Evolutionary conservation across 495 filamentous ascomycete genomes (phyloP), one percentile per base, ranked within the genome.

Genomic region (Talaromyces proteolyticus): DNA sequence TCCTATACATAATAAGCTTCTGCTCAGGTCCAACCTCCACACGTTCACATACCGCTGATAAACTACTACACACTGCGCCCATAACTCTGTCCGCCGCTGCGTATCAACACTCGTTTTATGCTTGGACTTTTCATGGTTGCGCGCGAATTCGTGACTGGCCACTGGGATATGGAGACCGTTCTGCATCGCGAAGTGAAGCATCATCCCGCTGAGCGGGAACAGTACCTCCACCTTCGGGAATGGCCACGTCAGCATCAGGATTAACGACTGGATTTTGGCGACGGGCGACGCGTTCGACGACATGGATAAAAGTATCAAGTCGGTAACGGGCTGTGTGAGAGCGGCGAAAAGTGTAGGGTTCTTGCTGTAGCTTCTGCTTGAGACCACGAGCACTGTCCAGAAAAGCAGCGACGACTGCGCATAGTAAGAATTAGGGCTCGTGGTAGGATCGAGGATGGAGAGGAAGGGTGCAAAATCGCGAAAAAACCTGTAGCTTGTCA

Each of bases 171-270:
- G 74, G 3, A 78, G 51, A 1, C 74, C 75, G 44, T 76, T 69
- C 52, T 73, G 70, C 71, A 76, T 76, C 20, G 73, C 71, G 24
- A 73, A 57, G 39, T 75, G 73, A 6, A 76, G 49, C 6, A 75
- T 51, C 40, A 68, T 57, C 0, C 73, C 73, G 16, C 60, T 64
- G 18, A 78, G 22, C 0, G 70, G 58, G 21, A 74, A 76, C 0
- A 61, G 66, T 16, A 64, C 53, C 40, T 78, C 76, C 8, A 69
- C 67, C 34, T 66, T 73, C 3, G 75, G 74, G 19, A 77, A 68
- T 0, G 75, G 70, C 77, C 77, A 80, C 1, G 67, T 72, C 8
- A 75, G 59, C 6, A 78, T 44, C 0, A 80, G 52, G 12, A 80
- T 42, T 2, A 79, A 51, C 4, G 66, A 73, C 46, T 78, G 73